Evolutionary conservation across 2,329 filamentous ascomycete species (phyloP).

Genomic region (Fusarium begoniae): DNA sequence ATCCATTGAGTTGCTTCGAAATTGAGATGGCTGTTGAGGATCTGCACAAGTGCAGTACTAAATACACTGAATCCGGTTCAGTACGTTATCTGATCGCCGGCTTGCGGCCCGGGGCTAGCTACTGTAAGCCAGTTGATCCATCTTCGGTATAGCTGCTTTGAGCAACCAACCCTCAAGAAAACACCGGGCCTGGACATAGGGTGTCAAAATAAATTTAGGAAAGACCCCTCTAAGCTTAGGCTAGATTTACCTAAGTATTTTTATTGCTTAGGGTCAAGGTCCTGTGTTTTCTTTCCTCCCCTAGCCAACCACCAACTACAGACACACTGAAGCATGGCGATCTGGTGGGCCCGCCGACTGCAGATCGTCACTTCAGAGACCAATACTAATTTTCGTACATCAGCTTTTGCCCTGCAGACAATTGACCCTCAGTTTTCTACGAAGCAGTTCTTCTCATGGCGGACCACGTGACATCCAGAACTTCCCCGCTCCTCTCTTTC

Average conservation of each 20-base stretch:
- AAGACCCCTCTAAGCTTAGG: no score
- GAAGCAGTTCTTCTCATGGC: not conserved
- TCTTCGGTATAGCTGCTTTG: accelerated
- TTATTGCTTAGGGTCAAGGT: no score
- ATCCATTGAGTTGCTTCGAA: not conserved
- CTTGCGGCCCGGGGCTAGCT: not conserved
- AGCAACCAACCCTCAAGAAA: not conserved
- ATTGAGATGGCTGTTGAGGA: not conserved
- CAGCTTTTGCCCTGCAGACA: not conserved
- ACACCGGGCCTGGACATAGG: no score
- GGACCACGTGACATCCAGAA: not conserved
- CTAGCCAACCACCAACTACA: not conserved
- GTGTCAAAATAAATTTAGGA: no score
- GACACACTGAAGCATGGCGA: no score
- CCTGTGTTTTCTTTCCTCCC: no score
- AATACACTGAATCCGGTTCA: not conserved
- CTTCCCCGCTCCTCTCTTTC: not conserved
- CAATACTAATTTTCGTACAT: not conserved
- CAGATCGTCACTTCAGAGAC: not conserved
- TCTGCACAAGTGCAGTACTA: not conserved
- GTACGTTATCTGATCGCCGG: not conserved
- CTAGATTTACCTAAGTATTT: no score
- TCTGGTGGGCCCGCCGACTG: not conserved
- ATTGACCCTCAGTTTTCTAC: not conserved
- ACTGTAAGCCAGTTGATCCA: not conserved